Base-by-base conservation (phyloP, 306 rosid genomes). In the Purshia tridentata region DNA sequence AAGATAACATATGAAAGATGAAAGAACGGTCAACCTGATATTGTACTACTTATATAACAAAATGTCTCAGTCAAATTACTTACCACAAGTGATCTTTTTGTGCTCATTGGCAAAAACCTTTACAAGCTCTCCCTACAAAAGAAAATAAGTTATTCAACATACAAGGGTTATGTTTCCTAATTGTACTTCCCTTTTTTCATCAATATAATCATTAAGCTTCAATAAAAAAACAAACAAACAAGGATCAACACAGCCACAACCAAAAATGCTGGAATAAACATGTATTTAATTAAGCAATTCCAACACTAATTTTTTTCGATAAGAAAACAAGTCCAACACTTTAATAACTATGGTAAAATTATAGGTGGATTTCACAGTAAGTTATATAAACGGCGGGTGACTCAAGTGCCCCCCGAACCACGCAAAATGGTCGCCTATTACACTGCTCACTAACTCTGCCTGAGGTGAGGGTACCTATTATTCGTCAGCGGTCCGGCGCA, bases 101-200 rank as follows among this genome's bases (percentile, higher is more conserved):
- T 67, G 79, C 40, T 85, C 94, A 78, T 93, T 93, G 23, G 96
- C 92, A 77, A 88, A 91, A 77, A 93, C 96, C 78, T 79, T 91
- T 71, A 88, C 97, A 82, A 90, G 96, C 81, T 91, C 98, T 65
- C 98, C 98, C 98, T 93, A 83, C 78, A 83, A 84, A 59, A 72
- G 41, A 78, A 82, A 63, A 69, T 65, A 72, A 61, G 35, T 64
- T 15, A 55, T 12, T 23, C 23, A 56, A 66, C 6, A 22, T 20
- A 48, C 57, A 48, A 67, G 42, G 10, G 29, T 15, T 48, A 47
- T 7, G 15, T 50, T 14, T 13, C 16, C n/a, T 50, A 15, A 50
- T 4, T 15, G 54, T 50, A 50, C 9, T 50, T 50, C 8, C 54
- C 18, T 1, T 50, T 29, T 6, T 50, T 46, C 9, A 50, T 15